A percentile compares a stretch with the other conserved stretches of the same genome.
Evolutionary conservation across 1,139 yeast species (phyloP).

Genomic region (Diutina catenulata): DNA sequence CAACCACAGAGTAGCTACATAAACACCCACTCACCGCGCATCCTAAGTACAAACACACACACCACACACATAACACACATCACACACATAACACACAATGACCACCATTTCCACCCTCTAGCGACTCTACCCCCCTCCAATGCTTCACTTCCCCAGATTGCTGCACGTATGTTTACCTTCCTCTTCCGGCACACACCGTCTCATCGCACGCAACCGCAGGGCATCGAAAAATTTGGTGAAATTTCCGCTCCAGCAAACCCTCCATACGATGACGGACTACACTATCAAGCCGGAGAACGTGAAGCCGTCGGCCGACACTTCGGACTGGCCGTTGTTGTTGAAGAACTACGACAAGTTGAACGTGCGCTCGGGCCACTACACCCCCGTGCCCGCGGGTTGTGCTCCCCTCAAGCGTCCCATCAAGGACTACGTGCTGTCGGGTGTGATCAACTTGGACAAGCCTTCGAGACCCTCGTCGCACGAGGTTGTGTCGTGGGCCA

Average conservation of each 20-base stretch:
- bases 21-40: too few species aligned
- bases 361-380: conserved; percentile 92
- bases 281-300: conserved; percentile 85
- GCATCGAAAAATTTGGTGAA: conserved; percentile 4
- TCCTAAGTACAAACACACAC: too few species aligned
- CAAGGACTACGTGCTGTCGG: conserved; percentile 80
- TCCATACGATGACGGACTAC: conserved; percentile 23
- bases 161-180: too few species aligned
- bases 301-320: conserved; percentile 72
- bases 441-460: conserved; percentile 94
- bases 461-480: conserved; percentile 97
- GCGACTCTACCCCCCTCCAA: too few species aligned
- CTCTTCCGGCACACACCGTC: too few species aligned
- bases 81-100: too few species aligned
- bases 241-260: background rate
- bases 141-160: too few species aligned
- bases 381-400: conserved; percentile 93
- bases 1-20: too few species aligned
- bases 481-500: conserved; percentile 99
- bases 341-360: conserved; percentile 89
- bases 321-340: conserved; percentile 90
- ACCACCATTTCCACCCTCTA: too few species aligned
- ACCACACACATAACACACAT: too few species aligned
- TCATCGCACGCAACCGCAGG: too few species aligned
- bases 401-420: conserved; percentile 92